Evolutionary conservation across 2,329 filamentous ascomycete species (phyloP), one percentile per base, ranked within the genome.

Genomic region (Claviceps capensis): DNA sequence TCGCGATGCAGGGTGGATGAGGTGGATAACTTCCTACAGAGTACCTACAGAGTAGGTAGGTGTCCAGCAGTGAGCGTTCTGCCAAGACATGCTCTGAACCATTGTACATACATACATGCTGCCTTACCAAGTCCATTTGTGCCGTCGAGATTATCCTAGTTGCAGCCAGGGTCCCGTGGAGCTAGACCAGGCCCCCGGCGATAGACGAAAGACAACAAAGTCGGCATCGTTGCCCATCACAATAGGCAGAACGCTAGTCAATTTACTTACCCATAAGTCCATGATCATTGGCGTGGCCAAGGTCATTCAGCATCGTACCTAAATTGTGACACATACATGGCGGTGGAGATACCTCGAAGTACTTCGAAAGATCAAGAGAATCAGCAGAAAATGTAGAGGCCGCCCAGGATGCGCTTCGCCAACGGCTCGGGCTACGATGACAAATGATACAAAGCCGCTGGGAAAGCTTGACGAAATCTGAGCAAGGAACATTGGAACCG

Each of bases 71-170:
- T 43, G 41, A 17, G 40, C 13, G 50, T 30, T 43, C 26, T 36
- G 50, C 51, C 43, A 53, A 56, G 49, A 38, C 34, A 40, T 47
- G 38, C 8, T 26, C 7, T 23, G 19, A 40, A 51, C 4, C 19
- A n/a, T 44, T 19, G 26, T 11, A 43, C n/a, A 14, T 17, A 17
- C n/a, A 17, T 16, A 17, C 16, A 41, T 41, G 16, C 16, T 41
- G 38, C 14, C 42, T 14, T 44, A 43, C 1, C 40, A 40, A 40
- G 41, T 49, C 49, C 49, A 49, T 46, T 43, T 54, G 55, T 55
- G 56, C 56, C 55, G 58, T 55, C 40, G 53, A 51, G 53, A 40
- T 30, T 7, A 48, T 52, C 53, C 53, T 53, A 53, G 56, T 55
- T 55, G 54, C 54, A 53, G 48, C 48, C 52, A 46, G 40, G 52